Base-by-base conservation (phyloP, 2,329 filamentous ascomycete genomes). In the Trichocomaceae sp. region DNA sequence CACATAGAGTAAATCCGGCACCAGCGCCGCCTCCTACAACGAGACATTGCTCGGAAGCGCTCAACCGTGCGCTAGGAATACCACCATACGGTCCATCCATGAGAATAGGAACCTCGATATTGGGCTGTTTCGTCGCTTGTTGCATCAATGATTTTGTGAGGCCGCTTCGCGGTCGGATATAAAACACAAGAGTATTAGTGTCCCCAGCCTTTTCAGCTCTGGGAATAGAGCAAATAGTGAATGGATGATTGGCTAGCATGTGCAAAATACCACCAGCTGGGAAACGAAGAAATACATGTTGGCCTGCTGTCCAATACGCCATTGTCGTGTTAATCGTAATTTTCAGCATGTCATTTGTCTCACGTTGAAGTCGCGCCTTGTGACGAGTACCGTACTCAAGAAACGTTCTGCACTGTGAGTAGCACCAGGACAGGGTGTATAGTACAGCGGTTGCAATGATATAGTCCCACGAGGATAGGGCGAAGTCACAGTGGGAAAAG, bases 171-270 rank as follows among this genome's bases (percentile, higher is more conserved):
- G 74, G 74, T 6, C 76, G 73, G 23, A 83, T 71, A 59, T 80
- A 82, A 61, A 84, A 83, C 2, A 77, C 68, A 3, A 83, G 67
- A 45, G 78, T 72, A 6, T 66, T 68, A 0, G 81, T 80, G 54
- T 83, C 80, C 0, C 75, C 66, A 0, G 77, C 77, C 2, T 79
- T 62, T 54, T 78, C 71, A 2, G 72, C 46, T 15, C 76, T 76
- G 22, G 70, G 69, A 1, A 77, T 72, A 1, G 79, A 82, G 1
- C 79, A 71, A 57, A 86, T 82, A 1, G 82, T 85, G 62, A 86
- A 86, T 0, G 83, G 84, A 59, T 87, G 83, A 22, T 77, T 79
- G 61, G 85, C 80, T 2, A 86, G 67, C 0, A 80, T 82, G 63
- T 19, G 61, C 61, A 22, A 2, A 35, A 46, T 17, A 19, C 76